Percentiles rank a stretch among this genome's conserved stretches.
phyloP scores from a whole-genome alignment of 2,329 filamentous ascomycete species.

The Fusarium clavum region DNA sequence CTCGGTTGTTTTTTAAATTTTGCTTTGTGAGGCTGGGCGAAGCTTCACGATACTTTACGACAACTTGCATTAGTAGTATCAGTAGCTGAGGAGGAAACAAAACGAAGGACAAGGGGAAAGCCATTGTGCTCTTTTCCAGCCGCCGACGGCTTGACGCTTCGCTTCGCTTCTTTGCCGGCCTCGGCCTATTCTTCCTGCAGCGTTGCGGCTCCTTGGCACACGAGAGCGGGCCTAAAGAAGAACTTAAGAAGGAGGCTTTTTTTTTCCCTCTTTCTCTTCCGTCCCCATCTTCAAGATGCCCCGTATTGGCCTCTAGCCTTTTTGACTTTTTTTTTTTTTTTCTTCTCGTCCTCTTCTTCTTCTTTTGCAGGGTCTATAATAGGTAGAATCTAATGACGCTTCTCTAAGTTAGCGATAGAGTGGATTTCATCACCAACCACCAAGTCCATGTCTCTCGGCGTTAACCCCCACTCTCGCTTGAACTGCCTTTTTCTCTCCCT shows the following conservation, averaged over 20 bases:
- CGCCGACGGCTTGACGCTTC: not conserved
- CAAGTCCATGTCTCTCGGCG: not conserved
- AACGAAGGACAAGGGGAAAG: not conserved
- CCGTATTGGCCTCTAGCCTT: conserved; percentile 10
- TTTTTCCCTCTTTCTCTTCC: conserved; percentile 9
- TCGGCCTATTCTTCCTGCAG: conserved; percentile 31
- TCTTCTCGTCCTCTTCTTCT: not conserved
- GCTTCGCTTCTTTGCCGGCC: conserved; percentile 10
- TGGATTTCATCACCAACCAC: conserved; percentile 26
- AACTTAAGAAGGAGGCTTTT: conserved; percentile 17
- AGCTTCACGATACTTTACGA: not conserved
- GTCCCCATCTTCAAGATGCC: conserved; percentile 2
- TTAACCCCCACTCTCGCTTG: conserved; percentile 14
- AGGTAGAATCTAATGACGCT: conserved; percentile 19
- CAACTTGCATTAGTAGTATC: not conserved
- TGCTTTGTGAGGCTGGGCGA: not conserved
- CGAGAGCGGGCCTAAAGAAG: conserved; percentile 7
- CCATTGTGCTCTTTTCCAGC: conserved; percentile 1
- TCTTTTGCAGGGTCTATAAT: conserved; percentile 29
- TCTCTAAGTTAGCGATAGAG: conserved; percentile 13
- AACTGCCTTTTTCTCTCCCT: conserved; percentile 11
- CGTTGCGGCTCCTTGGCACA: conserved; percentile 14
- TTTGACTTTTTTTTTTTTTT: not conserved
- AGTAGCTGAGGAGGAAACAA: not conserved
- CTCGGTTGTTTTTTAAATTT: not conserved